Evolutionary conservation across 106 monocot genomes (phyloP).

Genomic region (Triglochin maritima): DNA sequence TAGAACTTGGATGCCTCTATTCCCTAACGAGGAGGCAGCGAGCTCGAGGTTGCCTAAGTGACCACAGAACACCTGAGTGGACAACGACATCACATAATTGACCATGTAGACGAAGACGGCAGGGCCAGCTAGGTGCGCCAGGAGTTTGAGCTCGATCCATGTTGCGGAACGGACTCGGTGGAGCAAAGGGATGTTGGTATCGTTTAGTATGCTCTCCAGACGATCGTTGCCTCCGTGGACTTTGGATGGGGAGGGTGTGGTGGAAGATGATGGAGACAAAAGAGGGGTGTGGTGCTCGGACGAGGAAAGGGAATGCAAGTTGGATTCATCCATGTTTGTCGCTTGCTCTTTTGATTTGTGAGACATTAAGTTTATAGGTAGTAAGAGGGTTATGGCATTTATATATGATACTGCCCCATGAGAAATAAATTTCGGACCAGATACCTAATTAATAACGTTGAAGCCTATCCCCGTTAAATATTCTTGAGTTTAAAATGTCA

Average conservation of each 20-base stretch:
- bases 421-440: no score
- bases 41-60: slow-evolving; percentile 86
- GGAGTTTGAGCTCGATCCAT: slow-evolving; percentile 39
- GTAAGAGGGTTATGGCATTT: no score
- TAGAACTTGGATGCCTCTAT: slow-evolving; percentile 78
- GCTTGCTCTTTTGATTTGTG: no score
- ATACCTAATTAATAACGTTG: no score
- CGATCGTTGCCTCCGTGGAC: slow-evolving; percentile 11
- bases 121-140: slow-evolving; percentile 41
- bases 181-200: slow-evolving; percentile 7
- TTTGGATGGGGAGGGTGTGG: background rate
- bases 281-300: no score
- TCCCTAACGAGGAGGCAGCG: slow-evolving; percentile 77
- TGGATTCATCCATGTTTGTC: no score
- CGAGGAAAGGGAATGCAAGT: no score
- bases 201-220: slow-evolving; percentile 49
- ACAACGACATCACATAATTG: slow-evolving; percentile 80
- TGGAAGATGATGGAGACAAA: no score
- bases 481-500: no score
- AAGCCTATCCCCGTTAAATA: no score
- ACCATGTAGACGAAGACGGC: slow-evolving; percentile 80
- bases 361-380: no score
- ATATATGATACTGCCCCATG: no score
- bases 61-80: slow-evolving; percentile 72
- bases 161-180: slow-evolving; percentile 21